These are phyloP conservation scores for Venturia pyrina DNA, from an alignment of 2,329 filamentous ascomycete genomes.

Conservation along the genomic window DNA sequence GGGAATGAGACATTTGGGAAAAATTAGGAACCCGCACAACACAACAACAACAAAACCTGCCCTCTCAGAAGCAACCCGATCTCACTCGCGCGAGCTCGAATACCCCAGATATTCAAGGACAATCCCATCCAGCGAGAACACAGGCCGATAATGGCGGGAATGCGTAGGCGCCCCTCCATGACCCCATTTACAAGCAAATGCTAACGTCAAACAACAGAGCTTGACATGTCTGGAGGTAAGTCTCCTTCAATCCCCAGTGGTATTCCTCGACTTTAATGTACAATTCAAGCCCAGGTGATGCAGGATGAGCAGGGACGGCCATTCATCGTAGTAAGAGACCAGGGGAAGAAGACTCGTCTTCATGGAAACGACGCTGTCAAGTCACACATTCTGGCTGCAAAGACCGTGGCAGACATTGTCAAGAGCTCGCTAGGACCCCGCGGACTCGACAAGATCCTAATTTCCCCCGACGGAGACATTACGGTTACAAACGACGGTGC, in stretches of 20 bases:
- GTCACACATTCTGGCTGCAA: conserved; percentile 91
- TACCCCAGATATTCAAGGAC: background rate
- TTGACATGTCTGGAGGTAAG: conserved; percentile 53
- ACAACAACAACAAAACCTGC: background rate
- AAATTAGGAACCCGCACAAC: background rate
- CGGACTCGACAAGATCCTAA: conserved; percentile 97
- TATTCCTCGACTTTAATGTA: background rate
- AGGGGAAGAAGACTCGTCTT: conserved; percentile 95
- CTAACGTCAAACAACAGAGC: conserved; percentile 43
- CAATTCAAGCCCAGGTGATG: conserved; percentile 55
- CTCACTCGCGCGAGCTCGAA: background rate
- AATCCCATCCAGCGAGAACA: background rate
- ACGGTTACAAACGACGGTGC: conserved; percentile 98
- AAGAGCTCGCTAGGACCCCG: conserved; percentile 93
- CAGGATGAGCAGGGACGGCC: conserved; percentile 96
- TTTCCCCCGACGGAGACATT: conserved; percentile 96
- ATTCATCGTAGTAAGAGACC: conserved; percentile 97
- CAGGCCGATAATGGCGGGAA: conserved; percentile 18
- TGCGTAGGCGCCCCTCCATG: conserved; percentile 21
- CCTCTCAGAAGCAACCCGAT: background rate
- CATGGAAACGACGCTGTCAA: conserved; percentile 97
- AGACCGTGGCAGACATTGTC: conserved; percentile 93
- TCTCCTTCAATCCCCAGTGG: too few relatives aligned
- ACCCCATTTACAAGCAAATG: conserved; percentile 17
- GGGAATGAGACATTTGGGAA: too few relatives aligned